A percentile compares a stretch with the other conserved stretches of the same genome.
Evolutionary conservation across 495 filamentous ascomycete genomes (phyloP).

Genomic region (Neurospora sp.): DNA sequence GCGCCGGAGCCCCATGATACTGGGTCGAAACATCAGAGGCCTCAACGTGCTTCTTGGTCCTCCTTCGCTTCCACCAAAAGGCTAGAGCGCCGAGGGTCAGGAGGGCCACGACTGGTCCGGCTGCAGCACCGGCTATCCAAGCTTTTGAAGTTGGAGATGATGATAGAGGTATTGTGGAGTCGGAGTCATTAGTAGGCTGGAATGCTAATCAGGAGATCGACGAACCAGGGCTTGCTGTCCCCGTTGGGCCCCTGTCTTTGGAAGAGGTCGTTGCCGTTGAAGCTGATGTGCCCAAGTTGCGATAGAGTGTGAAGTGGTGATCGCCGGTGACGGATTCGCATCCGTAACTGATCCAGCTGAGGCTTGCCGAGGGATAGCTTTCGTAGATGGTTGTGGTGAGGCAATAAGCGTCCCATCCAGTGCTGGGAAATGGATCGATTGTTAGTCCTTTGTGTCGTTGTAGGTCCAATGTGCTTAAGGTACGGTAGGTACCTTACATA

Average conservation of each 20-base stretch:
- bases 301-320: background rate
- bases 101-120: background rate
- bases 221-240: background rate
- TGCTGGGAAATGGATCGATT: too few species aligned
- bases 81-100: background rate
- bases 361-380: background rate
- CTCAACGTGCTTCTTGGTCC: background rate
- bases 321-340: too few species aligned
- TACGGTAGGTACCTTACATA: too few species aligned
- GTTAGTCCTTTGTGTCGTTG: too few species aligned
- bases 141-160: background rate
- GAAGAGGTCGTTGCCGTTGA: background rate
- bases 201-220: background rate
- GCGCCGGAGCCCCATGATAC: background rate
- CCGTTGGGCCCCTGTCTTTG: too few species aligned
- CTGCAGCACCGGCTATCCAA: slow-evolving; percentile 2
- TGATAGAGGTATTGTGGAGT: background rate
- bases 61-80: background rate
- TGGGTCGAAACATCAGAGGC: background rate
- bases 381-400: background rate
- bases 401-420: too few species aligned
- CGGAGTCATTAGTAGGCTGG: background rate
- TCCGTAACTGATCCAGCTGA: background rate
- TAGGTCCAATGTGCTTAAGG: too few species aligned
- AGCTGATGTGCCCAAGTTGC: background rate